A percentile compares a stretch with the other conserved stretches of the same genome.
Evolutionary conservation across 805 yeast genomes (phyloP).

Genomic region (Kodamaea leandrae): DNA sequence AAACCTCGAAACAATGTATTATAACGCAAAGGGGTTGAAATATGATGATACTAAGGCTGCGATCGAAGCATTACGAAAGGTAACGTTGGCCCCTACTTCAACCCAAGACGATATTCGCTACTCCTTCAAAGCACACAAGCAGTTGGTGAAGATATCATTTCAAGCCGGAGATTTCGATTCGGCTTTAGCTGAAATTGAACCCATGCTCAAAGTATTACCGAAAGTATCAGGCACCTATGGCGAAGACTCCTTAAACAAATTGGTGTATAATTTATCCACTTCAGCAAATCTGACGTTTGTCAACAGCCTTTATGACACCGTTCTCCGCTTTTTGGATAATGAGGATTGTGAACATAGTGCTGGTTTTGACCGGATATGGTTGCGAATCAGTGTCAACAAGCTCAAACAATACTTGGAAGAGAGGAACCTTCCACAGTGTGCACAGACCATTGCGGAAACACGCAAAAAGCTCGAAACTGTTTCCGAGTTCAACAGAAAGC

Average conservation of each 20-base stretch:
- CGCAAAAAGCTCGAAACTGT: slow-evolving; percentile 36
- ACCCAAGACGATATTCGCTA: slow-evolving; percentile 22
- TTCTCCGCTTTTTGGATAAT: slow-evolving; percentile 24
- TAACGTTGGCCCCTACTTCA: slow-evolving; percentile 11
- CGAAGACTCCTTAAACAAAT: slow-evolving; percentile 39
- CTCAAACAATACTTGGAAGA: slow-evolving; percentile 34
- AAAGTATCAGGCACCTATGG: slow-evolving; percentile 34
- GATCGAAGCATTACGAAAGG: slow-evolving; percentile 19
- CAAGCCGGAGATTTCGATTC: slow-evolving; percentile 20
- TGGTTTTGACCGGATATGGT: slow-evolving; percentile 25
- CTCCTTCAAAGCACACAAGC: slow-evolving; percentile 41
- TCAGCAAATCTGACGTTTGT: slow-evolving; percentile 28
- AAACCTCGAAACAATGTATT: slow-evolving; percentile 26
- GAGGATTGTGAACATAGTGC: slow-evolving; percentile 7
- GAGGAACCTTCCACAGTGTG: slow-evolving; percentile 28
- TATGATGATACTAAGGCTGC: slow-evolving; percentile 31
- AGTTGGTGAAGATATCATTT: slow-evolving; percentile 37
- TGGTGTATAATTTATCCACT: slow-evolving; percentile 32
- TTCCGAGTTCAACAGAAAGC: slow-evolving; percentile 44
- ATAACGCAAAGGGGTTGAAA: slow-evolving; percentile 38
- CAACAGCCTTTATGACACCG: slow-evolving; percentile 28
- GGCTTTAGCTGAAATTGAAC: slow-evolving; percentile 22
- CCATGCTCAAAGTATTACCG: slow-evolving; percentile 23
- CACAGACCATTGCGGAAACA: slow-evolving; percentile 31
- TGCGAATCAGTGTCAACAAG: slow-evolving; percentile 47